Base-by-base conservation (phyloP, 208 protist species). In the Trichomonas gallinae region DNA sequence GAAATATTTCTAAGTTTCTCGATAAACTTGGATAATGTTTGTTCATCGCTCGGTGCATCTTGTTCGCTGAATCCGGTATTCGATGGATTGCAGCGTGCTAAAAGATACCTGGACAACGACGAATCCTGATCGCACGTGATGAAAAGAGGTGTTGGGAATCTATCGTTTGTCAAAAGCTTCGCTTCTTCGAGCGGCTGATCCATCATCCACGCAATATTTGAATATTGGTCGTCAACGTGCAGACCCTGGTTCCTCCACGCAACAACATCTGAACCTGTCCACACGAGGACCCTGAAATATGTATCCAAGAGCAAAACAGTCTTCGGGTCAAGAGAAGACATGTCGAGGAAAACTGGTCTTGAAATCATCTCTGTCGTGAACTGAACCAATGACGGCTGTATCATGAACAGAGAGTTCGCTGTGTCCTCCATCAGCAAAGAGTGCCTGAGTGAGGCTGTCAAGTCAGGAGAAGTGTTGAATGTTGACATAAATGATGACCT, bases 201-300 rank as follows among this genome's bases (percentile, higher is more conserved):
- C 17, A 97, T 72, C 23, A 97, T 93, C 72, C 40, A 82, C 34
- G 82, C 83, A 4, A 97, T 48, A n/a, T 96, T 96, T 38, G 40
- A 34, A 31, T 96, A 96, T 42, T 96, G 93, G 6, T 96, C 72
- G 91, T 98, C 97, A 82, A 99, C 97, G 82, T 99, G 97, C 89
- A 98, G 98, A 40, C 97, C 97, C n/a, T 98, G 98, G 63, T 99
- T 98, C 96, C 98, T 98, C 99, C 99, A 99, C 72, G 97, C 97
- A n/a, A 98, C 98, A 97, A 99, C 98, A 44, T 97, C 98, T 63
- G 98, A 98, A 87, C 99, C 99, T 97, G 99, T 98, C 97, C 99
- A 99, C 87, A 99, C 97, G 87, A 99, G 97, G 36, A 99, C 98
- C 96, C 99, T 98, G 98, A 99, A 99, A 97, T 99, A 99, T 38